These are phyloP conservation scores for Heterobasidion irregulare DNA, from an alignment of 1,284 basidiomycete genomes.

Conservation along the genomic window DNA sequence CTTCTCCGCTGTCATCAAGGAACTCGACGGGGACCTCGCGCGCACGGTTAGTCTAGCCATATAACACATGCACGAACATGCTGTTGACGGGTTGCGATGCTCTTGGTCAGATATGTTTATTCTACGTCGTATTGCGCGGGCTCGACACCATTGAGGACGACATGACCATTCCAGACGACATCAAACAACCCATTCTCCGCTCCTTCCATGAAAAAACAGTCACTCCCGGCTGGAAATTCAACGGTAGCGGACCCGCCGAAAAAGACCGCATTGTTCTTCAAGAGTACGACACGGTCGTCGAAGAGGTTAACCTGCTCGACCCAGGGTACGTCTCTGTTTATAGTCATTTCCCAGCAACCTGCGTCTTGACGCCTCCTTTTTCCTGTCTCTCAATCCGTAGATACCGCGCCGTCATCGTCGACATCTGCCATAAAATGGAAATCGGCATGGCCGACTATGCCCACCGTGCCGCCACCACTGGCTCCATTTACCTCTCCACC, in stretches of 20 bases:
- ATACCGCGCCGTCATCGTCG: constrained; percentile 77
- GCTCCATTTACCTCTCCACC: constrained; percentile 63
- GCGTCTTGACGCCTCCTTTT: background rate
- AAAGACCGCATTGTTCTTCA: constrained; percentile 86
- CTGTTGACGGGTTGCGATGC: too few relatives aligned
- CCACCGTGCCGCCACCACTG: constrained; percentile 68
- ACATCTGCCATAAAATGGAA: constrained; percentile 84
- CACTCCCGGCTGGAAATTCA: constrained; percentile 85
- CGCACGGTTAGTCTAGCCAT: constrained; percentile 50
- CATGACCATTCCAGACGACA: constrained; percentile 86
- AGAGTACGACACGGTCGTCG: constrained; percentile 80
- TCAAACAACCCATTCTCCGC: constrained; percentile 85
- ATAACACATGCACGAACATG: background rate
- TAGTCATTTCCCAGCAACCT: background rate
- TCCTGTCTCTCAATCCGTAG: constrained; percentile 26
- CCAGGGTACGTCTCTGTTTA: constrained; percentile 41
- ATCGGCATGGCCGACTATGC: constrained; percentile 95
- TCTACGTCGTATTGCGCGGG: constrained; percentile 91
- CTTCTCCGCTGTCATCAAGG: constrained; percentile 94
- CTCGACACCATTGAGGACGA: constrained; percentile 98
- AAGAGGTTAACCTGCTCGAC: constrained; percentile 70
- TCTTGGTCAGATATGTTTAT: constrained; percentile 74
- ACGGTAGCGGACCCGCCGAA: constrained; percentile 79
- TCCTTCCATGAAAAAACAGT: constrained; percentile 79
- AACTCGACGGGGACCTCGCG: constrained; percentile 92